Base-by-base conservation (phyloP, 1,284 basidiomycete genomes). In the Golubevia sp. region DNA sequence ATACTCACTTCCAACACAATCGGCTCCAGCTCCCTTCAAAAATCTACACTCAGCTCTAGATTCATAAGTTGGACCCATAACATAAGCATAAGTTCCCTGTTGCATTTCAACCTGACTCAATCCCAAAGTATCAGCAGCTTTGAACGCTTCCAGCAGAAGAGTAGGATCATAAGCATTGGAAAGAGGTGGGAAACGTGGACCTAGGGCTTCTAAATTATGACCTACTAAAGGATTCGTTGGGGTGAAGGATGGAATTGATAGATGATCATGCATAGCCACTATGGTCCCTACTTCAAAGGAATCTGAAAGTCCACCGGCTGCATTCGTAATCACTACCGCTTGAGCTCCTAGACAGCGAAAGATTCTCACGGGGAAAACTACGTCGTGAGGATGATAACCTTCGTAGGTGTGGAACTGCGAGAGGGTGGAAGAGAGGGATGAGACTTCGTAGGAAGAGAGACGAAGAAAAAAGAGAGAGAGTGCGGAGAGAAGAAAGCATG, bases 401-500 rank as follows among this genome's bases (percentile, higher is more conserved):
- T 79, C 76, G 64, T 79, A 79, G 7, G 70, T 70, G 50, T 79
- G 76, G 54, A 79, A 79, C 2, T 34, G 30, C 11, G 30, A 34
- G 11, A 34, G 11, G 30, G 11, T 3, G 11, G 30, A 34, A 34
- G 30, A 5, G 30, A 34, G 30, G 11, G 11, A 34, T 5, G 30
- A 34, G 30, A 5, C 30, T n/a, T n/a, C n/a, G n/a, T n/a, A n/a
- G n/a, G n/a, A n/a, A n/a, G n/a, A n/a, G n/a, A n/a, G n/a, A n/a
- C n/a, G n/a, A n/a, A n/a, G n/a, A n/a, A n/a, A n/a, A n/a, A n/a
- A n/a, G n/a, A n/a, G n/a, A n/a, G n/a, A n/a, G n/a, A n/a, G n/a
- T n/a, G n/a, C n/a, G n/a, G n/a, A n/a, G n/a, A n/a, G n/a, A n/a
- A n/a, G n/a, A n/a, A n/a, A 34, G 11, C 11, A 5, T 34, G 4